A percentile compares a stretch with the other conserved stretches of the same genome.
Evolutionary conservation across 495 filamentous ascomycete genomes (phyloP).

Genomic region (Tetracladium setigerum): DNA sequence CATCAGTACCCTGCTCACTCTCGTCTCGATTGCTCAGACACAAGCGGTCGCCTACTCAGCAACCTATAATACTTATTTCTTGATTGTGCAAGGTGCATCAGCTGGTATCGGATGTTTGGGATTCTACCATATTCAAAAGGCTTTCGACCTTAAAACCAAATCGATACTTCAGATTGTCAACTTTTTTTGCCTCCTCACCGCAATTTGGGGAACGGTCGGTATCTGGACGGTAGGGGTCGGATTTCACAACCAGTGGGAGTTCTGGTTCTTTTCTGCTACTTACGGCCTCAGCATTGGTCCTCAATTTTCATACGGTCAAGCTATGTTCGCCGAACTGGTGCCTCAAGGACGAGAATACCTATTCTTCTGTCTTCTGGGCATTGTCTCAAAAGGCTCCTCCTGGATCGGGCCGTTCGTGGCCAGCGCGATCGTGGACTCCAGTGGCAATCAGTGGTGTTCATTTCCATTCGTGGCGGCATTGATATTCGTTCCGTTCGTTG

Average conservation of each 20-base stretch:
- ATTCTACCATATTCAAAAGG: slow-evolving; percentile 13
- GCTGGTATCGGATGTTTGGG: slow-evolving; percentile 9
- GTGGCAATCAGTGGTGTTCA: slow-evolving; percentile 19
- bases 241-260: slow-evolving; percentile 23
- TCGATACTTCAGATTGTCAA: slow-evolving; percentile 19
- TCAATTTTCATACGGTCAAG: slow-evolving; percentile 20
- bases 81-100: slow-evolving; percentile 19
- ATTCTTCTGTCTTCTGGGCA: slow-evolving; percentile 21
- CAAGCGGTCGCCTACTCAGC: slow-evolving; percentile 17
- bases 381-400: slow-evolving; percentile 17
- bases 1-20: slow-evolving; percentile 9
- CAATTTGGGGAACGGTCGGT: slow-evolving; percentile 19
- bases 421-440: slow-evolving; percentile 16
- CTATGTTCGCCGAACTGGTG: slow-evolving; percentile 21
- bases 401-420: slow-evolving; percentile 22
- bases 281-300: slow-evolving; percentile 15
- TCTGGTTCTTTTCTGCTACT: slow-evolving; percentile 18
- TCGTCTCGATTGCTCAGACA: slow-evolving; percentile 19
- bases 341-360: slow-evolving; percentile 19
- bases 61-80: slow-evolving; percentile 20
- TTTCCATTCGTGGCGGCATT: slow-evolving; percentile 18
- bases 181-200: slow-evolving; percentile 10
- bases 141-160: slow-evolving; percentile 15
- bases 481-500: slow-evolving; percentile 16
- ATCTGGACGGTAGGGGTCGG: slow-evolving; percentile 20